These are phyloP conservation scores for Arthrobotrys megalospora DNA, from an alignment of 2,329 filamentous ascomycete species.

Conservation along the genomic window DNA sequence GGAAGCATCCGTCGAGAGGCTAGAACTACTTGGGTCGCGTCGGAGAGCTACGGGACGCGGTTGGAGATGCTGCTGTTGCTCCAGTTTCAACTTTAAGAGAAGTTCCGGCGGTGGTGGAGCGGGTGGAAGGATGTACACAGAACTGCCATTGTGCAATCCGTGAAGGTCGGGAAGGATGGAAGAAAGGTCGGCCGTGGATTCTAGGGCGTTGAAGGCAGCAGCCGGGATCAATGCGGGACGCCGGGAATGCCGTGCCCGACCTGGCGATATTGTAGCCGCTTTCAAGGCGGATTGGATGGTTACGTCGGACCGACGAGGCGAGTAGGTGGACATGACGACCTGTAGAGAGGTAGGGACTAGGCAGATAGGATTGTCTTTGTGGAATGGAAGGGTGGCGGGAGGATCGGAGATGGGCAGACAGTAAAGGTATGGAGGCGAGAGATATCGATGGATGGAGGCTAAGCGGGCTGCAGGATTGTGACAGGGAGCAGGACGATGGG, in stretches of 20 bases:
- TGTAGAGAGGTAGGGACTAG: background rate
- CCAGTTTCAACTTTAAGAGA: constrained; percentile 43
- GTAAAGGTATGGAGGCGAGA: background rate
- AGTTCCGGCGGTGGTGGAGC: constrained; percentile 46
- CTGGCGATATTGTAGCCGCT: constrained; percentile 41
- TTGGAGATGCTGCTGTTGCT: constrained; percentile 38
- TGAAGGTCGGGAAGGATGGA: constrained; percentile 53
- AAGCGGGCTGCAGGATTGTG: background rate
- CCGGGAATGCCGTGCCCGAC: constrained; percentile 21
- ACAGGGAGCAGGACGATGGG: too few species aligned
- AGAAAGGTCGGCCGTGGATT: constrained; percentile 52
- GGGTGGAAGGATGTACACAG: constrained; percentile 50
- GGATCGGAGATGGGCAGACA: constrained; percentile 5
- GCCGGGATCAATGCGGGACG: constrained; percentile 55
- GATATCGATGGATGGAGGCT: background rate
- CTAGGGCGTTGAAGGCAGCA: constrained; percentile 48
- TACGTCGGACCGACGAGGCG: constrained; percentile 42
- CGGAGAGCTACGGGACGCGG: constrained; percentile 21
- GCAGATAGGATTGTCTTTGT: background rate
- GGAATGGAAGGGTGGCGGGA: constrained; percentile 7
- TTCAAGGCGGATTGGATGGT: constrained; percentile 39
- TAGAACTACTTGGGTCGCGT: constrained; percentile 38
- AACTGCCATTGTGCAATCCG: constrained; percentile 39
- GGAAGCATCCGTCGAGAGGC: constrained; percentile 21
- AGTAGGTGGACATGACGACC: constrained; percentile 38